Conservation (phyloP, 2,329 filamentous ascomycete species). For the Fusarium begoniae region DNA sequence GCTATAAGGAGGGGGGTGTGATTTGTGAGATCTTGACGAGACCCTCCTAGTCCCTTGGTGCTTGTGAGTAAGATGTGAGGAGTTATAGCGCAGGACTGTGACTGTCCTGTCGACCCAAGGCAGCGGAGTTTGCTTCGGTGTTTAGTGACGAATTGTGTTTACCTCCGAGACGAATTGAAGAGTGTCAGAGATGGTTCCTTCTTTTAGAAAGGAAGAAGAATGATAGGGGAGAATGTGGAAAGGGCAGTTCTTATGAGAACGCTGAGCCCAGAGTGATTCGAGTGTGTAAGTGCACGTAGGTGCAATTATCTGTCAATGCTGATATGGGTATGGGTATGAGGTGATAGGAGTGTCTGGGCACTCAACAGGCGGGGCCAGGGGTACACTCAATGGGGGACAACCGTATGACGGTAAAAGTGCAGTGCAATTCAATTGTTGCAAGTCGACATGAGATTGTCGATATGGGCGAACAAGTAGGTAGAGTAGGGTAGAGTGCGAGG, state of each 20-base stretch:
- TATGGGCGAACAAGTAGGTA: constrained; percentile 34
- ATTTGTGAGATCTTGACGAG: constrained; percentile 7
- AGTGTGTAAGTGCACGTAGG: constrained; percentile 25
- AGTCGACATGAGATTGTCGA: constrained; percentile 33
- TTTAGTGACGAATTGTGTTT: constrained; percentile 1
- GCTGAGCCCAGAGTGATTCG: constrained; percentile 20
- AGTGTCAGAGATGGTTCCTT: not conserved
- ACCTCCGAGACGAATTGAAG: constrained; percentile 12
- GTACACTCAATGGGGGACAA: constrained; percentile 37
- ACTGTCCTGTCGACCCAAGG: too few relatives aligned
- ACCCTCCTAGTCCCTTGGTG: constrained; percentile 7
- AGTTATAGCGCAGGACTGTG: constrained; percentile 25
- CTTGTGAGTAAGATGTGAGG: constrained; percentile 18
- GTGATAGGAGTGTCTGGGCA: constrained; percentile 36
- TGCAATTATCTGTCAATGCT: constrained; percentile 26
- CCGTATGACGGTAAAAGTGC: constrained; percentile 38
- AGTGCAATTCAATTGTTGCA: constrained; percentile 32
- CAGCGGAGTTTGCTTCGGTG: constrained; percentile 25
- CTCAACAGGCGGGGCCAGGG: constrained; percentile 28
- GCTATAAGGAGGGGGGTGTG: constrained; percentile 30
- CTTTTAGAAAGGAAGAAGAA: not conserved
- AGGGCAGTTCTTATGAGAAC: constrained; percentile 24
- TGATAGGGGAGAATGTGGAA: not conserved
- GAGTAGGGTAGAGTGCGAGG: not conserved
- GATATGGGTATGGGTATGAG: constrained; percentile 32